These are phyloP conservation scores for Uronychia setigera DNA, from an alignment of 73 alveolate genomes.

Conservation along the genomic window DNA sequence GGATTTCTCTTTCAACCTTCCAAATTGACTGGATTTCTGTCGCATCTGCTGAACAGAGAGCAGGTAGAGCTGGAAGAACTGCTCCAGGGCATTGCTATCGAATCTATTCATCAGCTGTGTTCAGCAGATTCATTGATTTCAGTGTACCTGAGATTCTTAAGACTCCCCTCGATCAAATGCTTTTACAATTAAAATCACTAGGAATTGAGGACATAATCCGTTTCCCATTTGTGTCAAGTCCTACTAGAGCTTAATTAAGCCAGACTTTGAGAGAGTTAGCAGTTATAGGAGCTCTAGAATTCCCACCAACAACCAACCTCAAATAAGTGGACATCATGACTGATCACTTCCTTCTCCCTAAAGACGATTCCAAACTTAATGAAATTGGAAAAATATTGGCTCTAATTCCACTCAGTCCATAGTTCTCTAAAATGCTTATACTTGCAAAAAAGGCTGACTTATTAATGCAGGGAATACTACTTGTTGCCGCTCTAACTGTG, in stretches of 20 bases:
- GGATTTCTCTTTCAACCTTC: conserved; percentile 81
- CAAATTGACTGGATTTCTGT: conserved; percentile 89
- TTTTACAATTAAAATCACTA: conserved; percentile 89
- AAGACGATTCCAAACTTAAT: conserved; percentile 87
- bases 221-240: conserved; percentile 95
- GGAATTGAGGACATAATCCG: conserved; percentile 89
- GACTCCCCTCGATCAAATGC: conserved; percentile 86
- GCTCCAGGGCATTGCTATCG: conserved; percentile 99
- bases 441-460: conserved; percentile 73
- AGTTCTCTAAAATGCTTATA: conserved; percentile 89
- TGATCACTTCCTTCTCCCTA: conserved; percentile 36
- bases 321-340: conserved; percentile 32
- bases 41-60: conserved; percentile 96
- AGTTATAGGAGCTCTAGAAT: conserved; percentile 82
- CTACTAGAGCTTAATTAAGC: conserved; percentile 71
- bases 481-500: conserved; percentile 71
- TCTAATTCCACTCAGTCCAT: conserved; percentile 93
- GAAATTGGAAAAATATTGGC: conserved; percentile 90
- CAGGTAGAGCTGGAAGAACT: conserved; percentile 99
- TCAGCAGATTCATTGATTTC: conserved; percentile 81
- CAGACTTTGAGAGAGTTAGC: conserved; percentile 80
- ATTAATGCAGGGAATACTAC: conserved; percentile 68
- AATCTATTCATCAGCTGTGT: conserved; percentile 93
- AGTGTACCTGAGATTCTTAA: conserved; percentile 94
- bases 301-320: conserved; percentile 42